A percentile compares a stretch with the other conserved stretches of the same genome.
Evolutionary conservation across 2,329 filamentous ascomycete species (phyloP).

Genomic region (Cordyceps militaris): DNA sequence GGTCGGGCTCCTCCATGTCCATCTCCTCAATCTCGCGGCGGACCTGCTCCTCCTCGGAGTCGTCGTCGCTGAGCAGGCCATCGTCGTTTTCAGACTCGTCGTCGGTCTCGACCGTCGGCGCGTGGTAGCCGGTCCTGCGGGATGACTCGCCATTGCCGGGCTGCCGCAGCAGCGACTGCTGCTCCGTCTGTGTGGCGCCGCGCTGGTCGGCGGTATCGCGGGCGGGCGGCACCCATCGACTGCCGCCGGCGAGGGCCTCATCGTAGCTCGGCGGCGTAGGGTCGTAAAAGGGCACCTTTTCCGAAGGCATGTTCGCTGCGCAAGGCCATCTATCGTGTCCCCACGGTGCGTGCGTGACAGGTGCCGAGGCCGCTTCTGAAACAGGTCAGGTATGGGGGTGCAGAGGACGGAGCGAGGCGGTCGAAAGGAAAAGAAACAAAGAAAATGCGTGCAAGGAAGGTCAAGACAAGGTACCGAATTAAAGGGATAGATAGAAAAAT

Average conservation of each 20-base stretch:
- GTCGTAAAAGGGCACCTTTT: conserved; percentile 36
- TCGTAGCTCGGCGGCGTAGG: conserved; percentile 38
- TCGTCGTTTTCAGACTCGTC: conserved; percentile 49
- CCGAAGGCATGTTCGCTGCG: conserved; percentile 27
- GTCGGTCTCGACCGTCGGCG: conserved; percentile 74
- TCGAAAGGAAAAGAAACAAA: background rate
- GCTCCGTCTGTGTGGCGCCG: conserved; percentile 64
- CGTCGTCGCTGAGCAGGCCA: conserved; percentile 44
- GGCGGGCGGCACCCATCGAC: conserved; percentile 25
- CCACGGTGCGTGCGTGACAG: background rate
- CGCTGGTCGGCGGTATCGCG: conserved; percentile 43
- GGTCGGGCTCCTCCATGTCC: conserved; percentile 67
- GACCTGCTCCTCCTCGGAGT: conserved; percentile 55
- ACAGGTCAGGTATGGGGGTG: background rate
- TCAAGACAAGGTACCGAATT: background rate
- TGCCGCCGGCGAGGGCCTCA: conserved; percentile 32
- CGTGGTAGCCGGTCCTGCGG: conserved; percentile 58
- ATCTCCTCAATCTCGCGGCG: conserved; percentile 83
- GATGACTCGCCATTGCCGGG: conserved; percentile 36
- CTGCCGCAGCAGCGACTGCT: conserved; percentile 64
- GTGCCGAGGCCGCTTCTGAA: background rate
- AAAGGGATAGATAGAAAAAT: background rate
- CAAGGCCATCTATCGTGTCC: background rate
- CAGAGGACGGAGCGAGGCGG: background rate
- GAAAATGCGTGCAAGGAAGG: background rate